phyloP scores from a whole-genome alignment of 768 basidiomycete genomes.

The Lactarius vividus region DNA sequence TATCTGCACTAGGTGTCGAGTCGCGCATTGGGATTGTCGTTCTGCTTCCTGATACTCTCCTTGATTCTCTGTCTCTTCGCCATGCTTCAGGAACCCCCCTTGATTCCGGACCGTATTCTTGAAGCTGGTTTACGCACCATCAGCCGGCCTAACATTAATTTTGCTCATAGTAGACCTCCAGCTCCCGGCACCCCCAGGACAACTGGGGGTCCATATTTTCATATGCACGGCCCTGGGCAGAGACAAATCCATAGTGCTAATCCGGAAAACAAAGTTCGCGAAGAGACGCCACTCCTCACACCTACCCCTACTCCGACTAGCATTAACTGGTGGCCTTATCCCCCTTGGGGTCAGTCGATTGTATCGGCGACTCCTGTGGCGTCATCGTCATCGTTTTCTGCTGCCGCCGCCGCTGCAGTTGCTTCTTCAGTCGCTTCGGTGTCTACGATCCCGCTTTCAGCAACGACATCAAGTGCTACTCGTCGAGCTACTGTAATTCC shows the following conservation, averaged over 20 bases:
- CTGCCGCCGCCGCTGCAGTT: neutral
- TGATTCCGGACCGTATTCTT: neutral
- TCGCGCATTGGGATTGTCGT: slow-evolving; percentile 32
- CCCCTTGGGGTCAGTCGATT: slow-evolving; percentile 31
- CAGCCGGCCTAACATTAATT: slow-evolving; percentile 17
- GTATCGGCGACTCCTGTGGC: neutral
- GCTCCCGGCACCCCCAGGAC: neutral
- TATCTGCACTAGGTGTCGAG: slow-evolving; percentile 37
- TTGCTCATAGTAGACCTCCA: neutral
- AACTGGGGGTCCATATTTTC: neutral
- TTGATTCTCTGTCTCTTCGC: neutral
- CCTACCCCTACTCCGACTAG: slow-evolving; percentile 26
- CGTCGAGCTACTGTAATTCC: slow-evolving; percentile 20
- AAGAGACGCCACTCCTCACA: neutral
- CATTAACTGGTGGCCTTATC: slow-evolving; percentile 39
- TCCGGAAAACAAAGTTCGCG: neutral
- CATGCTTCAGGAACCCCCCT: neutral
- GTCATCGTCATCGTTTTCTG: neutral
- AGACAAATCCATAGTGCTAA: neutral
- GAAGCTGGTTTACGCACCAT: neutral
- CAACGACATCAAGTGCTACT: neutral
- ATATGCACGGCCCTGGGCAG: neutral
- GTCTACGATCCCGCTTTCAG: neutral
- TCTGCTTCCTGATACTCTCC: slow-evolving; percentile 22
- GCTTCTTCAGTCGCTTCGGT: neutral